Evolutionary conservation across 352 stramenopile genomes (phyloP).

Genomic region (Globisporangium apiculatum): DNA sequence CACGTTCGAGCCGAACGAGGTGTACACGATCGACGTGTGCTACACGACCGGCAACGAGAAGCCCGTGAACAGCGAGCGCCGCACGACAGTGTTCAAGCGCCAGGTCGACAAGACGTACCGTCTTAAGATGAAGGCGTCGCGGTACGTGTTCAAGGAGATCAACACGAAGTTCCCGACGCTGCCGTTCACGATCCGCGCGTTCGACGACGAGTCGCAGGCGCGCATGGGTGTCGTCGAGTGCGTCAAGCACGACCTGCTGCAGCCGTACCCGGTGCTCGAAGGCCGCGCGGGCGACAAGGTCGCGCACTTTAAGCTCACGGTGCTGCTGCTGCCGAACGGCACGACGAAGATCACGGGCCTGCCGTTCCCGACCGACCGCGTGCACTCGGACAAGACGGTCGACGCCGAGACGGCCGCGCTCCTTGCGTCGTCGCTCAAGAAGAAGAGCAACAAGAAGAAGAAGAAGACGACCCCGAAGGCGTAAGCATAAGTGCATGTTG

Average conservation of each 20-base stretch:
- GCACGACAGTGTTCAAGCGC: slow-evolving; percentile 99
- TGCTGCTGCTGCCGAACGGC: slow-evolving; percentile 95
- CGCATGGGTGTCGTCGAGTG: slow-evolving; percentile 98
- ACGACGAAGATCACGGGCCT: slow-evolving; percentile 95
- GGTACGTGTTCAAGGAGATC: slow-evolving; percentile 96
- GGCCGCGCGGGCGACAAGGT: slow-evolving; percentile 93
- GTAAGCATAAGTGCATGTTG: slow-evolving; percentile 21
- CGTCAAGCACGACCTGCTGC: slow-evolving; percentile 96
- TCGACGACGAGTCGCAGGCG: slow-evolving; percentile 93
- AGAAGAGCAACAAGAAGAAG: slow-evolving; percentile 97
- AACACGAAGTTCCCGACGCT: slow-evolving; percentile 98
- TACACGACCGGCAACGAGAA: slow-evolving; percentile 98
- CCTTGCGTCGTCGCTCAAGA: slow-evolving; percentile 89
- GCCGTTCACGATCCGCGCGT: slow-evolving; percentile 96
- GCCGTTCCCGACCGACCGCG: slow-evolving; percentile 80
- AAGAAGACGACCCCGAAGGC: slow-evolving; percentile 44
- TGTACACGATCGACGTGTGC: slow-evolving; percentile 99
- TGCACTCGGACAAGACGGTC: slow-evolving; percentile 90
- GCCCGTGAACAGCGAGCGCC: slow-evolving; percentile 80
- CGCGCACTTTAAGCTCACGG: slow-evolving; percentile 99
- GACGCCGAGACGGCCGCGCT: slow-evolving; percentile 91
- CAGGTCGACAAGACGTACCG: slow-evolving; percentile 98
- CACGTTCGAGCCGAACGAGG: slow-evolving; percentile 96
- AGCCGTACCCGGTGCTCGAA: slow-evolving; percentile 96
- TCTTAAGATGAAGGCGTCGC: slow-evolving; percentile 93